Evolutionary conservation across 345 rosid genomes (phyloP).

Genomic region (Syzygium jambos): DNA sequence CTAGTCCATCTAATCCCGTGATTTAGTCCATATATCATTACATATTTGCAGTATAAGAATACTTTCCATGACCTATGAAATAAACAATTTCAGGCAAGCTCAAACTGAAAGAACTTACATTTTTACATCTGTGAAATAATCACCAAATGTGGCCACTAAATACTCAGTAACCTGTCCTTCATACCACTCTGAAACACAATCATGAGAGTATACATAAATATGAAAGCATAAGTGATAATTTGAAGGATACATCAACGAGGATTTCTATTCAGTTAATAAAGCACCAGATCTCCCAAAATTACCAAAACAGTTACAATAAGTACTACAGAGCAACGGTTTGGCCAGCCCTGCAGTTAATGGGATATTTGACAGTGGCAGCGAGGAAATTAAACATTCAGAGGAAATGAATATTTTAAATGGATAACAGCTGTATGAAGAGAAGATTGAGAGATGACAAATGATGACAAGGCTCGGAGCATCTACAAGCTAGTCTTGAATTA

Average conservation of each 20-base stretch:
- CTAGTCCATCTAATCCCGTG: background rate
- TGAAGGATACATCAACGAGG: background rate
- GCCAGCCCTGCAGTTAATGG: background rate
- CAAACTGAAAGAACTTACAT: constrained; percentile 44
- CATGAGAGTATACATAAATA: background rate
- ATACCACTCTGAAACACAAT: constrained; percentile 68
- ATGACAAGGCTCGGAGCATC: background rate
- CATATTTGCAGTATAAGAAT: background rate
- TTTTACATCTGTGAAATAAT: constrained; percentile 93
- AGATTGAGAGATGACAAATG: background rate
- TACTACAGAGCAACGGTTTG: background rate
- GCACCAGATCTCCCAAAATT: background rate
- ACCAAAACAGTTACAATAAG: background rate
- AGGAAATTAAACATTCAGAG: background rate
- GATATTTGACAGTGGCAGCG: background rate
- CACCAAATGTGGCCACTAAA: constrained; percentile 91
- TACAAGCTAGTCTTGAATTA: background rate
- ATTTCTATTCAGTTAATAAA: background rate
- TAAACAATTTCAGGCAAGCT: background rate
- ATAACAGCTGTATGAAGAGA: background rate
- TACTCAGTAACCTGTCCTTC: constrained; percentile 96
- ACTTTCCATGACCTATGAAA: background rate
- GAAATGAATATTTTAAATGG: background rate
- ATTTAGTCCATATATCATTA: background rate
- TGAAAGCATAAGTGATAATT: constrained; percentile 3